Evolutionary conservation across 1,139 yeast species (phyloP).

Genomic region (Kodamaea sp.): DNA sequence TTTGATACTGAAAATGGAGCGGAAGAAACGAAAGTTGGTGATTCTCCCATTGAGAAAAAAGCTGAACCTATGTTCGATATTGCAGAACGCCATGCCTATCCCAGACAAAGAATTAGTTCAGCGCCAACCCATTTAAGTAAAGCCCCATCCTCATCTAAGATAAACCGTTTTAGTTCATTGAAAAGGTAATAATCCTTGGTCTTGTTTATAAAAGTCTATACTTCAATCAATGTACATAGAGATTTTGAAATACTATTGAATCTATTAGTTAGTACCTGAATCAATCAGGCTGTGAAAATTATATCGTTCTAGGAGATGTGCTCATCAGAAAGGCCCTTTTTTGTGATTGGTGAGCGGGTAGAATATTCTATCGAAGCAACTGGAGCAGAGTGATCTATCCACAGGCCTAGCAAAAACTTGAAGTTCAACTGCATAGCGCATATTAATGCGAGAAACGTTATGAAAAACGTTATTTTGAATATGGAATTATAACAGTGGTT

Average conservation of each 20-base stretch:
- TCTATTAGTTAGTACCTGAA: no score
- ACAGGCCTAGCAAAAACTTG: no score
- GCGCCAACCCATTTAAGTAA: conserved; percentile 18
- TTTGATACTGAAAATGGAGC: conserved; percentile 33
- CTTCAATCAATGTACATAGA: no score
- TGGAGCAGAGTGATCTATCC: no score
- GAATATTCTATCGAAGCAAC: no score
- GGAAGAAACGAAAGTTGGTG: conserved; percentile 9
- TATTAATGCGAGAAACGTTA: conserved; percentile 11
- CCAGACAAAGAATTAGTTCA: conserved; percentile 30
- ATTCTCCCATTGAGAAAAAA: conserved; percentile 2
- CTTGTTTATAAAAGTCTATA: no score
- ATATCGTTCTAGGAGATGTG: no score
- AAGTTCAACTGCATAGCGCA: conserved; percentile 11
- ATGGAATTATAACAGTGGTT: conserved; percentile 46
- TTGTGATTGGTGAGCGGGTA: no score
- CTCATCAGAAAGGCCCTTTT: no score
- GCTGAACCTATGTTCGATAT: conserved; percentile 19
- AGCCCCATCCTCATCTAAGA: conserved; percentile 20
- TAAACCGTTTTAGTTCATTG: conserved; percentile 25
- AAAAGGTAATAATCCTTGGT: no score
- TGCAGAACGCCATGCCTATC: conserved; percentile 34
- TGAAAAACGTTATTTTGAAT: conserved; percentile 33
- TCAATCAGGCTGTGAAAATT: no score
- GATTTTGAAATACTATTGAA: no score